Percentiles rank a stretch among this genome's conserved stretches.
These are phyloP conservation scores for Globisporangium heterothallicum DNA, from an alignment of 352 stramenopile species.

Conservation along the genomic window DNA sequence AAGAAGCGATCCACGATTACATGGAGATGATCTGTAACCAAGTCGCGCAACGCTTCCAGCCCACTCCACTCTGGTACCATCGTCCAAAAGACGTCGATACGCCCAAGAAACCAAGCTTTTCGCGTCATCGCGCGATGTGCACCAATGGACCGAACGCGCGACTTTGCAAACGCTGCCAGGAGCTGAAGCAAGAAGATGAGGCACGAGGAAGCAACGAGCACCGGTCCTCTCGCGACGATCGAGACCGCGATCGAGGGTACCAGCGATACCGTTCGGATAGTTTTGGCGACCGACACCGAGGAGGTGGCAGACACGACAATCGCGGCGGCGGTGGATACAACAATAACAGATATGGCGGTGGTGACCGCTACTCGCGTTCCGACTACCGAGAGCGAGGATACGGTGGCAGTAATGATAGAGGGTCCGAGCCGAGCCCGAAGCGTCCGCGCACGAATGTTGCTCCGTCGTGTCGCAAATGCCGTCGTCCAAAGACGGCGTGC, in stretches of 20 bases:
- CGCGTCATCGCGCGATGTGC: slow-evolving; percentile 48
- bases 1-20: slow-evolving; percentile 95
- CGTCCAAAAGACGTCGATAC: slow-evolving; percentile 49
- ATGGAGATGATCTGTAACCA: slow-evolving; percentile 94
- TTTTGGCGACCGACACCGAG: slow-evolving; percentile 8
- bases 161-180: slow-evolving; percentile 62
- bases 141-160: slow-evolving; percentile 47
- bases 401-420: slow-evolving; percentile 21
- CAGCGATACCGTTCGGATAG: slow-evolving; percentile 5
- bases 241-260: slow-evolving; percentile 9
- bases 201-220: slow-evolving; percentile 19
- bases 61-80: slow-evolving; percentile 55
- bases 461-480: slow-evolving; percentile 47
- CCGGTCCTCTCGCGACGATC: slow-evolving; percentile 18
- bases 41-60: slow-evolving; percentile 87
- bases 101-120: slow-evolving; percentile 53
- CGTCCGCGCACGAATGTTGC: slow-evolving; percentile 20
- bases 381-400: slow-evolving; percentile 24
- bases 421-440: slow-evolving; percentile 32
- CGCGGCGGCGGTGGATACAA: slow-evolving; percentile 17
- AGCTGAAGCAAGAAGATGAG: slow-evolving; percentile 60
- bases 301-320: slow-evolving; percentile 3
- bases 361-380: slow-evolving; percentile 20
- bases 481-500: slow-evolving; percentile 42
- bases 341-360: slow-evolving; percentile 17